Conservation (phyloP, 495 filamentous ascomycete genomes). For the Aspergillus homomorphus region DNA sequence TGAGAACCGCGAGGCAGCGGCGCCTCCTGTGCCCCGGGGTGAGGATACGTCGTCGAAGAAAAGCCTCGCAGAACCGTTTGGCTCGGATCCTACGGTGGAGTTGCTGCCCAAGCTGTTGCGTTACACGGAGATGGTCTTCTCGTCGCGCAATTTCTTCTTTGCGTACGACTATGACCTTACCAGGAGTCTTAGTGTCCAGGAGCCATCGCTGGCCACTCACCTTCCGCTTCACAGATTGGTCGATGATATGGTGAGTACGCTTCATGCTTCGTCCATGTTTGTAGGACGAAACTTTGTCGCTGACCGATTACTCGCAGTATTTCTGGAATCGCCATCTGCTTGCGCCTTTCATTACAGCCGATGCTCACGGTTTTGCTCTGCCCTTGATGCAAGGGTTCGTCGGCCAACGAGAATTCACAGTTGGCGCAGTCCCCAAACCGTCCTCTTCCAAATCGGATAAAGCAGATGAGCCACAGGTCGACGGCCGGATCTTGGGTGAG, state of each 20-base stretch:
- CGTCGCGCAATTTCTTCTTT: slow-evolving; percentile 83
- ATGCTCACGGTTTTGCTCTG: slow-evolving; percentile 60
- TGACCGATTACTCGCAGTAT: slow-evolving; percentile 46
- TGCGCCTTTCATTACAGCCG: slow-evolving; percentile 66
- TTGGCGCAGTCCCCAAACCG: slow-evolving; percentile 40
- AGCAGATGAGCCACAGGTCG: slow-evolving; percentile 23
- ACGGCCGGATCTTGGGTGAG: slow-evolving; percentile 33
- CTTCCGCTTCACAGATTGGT: slow-evolving; percentile 66
- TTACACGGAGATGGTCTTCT: slow-evolving; percentile 76
- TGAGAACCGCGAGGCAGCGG: slow-evolving; percentile 6
- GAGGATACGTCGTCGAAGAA: slow-evolving; percentile 30
- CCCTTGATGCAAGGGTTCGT: slow-evolving; percentile 95
- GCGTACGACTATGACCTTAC: slow-evolving; percentile 92
- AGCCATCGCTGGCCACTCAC: slow-evolving; percentile 32
- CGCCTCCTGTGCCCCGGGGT: slow-evolving; percentile 17
- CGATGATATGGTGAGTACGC: slow-evolving; percentile 61
- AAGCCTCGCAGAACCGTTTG: slow-evolving; percentile 28
- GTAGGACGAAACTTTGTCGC: neutral
- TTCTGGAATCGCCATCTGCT: slow-evolving; percentile 88
- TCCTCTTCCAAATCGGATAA: slow-evolving; percentile 7
- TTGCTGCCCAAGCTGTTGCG: slow-evolving; percentile 81
- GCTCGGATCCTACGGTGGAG: slow-evolving; percentile 30
- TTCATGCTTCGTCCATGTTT: neutral
- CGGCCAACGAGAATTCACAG: slow-evolving; percentile 75
- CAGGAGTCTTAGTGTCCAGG: slow-evolving; percentile 52